phyloP scores from a whole-genome alignment of 805 yeast genomes.

The Lachancea thermotolerans region DNA sequence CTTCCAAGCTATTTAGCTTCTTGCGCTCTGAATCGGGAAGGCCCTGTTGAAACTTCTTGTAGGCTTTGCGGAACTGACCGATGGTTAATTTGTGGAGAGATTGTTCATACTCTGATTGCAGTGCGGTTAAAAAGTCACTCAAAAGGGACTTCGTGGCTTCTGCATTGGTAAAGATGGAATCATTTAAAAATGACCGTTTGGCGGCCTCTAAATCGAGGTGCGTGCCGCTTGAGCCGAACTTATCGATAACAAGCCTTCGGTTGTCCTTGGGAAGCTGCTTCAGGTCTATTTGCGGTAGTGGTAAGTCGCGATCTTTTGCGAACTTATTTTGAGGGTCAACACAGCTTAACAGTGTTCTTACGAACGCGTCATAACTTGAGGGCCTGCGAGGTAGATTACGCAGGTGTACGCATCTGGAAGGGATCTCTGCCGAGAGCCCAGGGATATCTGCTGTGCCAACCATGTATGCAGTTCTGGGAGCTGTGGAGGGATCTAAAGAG shows the following conservation, averaged over 20 bases:
- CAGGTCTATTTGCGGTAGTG: constrained; percentile 10
- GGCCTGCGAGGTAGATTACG: constrained; percentile 24
- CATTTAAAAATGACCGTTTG: neutral
- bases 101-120: neutral
- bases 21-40: neutral
- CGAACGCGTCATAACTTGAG: constrained; percentile 15
- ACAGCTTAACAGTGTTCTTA: constrained; percentile 12
- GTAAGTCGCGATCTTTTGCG: constrained; percentile 9
- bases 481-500: too few species aligned
- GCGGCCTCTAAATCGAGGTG: neutral
- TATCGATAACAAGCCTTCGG: neutral
- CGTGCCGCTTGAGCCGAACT: neutral
- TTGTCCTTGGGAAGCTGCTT: constrained; percentile 2
- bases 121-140: neutral
- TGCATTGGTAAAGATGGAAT: neutral
- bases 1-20: neutral
- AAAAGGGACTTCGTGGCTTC: neutral
- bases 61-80: neutral
- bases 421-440: too few species aligned
- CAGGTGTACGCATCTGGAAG: constrained; percentile 6
- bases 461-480: too few species aligned
- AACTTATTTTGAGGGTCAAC: constrained; percentile 17
- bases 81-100: neutral
- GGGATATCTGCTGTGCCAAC: too few species aligned
- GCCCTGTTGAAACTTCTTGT: neutral